Conservation (phyloP, 768 basidiomycete species). For the Pisolithus albus region DNA sequence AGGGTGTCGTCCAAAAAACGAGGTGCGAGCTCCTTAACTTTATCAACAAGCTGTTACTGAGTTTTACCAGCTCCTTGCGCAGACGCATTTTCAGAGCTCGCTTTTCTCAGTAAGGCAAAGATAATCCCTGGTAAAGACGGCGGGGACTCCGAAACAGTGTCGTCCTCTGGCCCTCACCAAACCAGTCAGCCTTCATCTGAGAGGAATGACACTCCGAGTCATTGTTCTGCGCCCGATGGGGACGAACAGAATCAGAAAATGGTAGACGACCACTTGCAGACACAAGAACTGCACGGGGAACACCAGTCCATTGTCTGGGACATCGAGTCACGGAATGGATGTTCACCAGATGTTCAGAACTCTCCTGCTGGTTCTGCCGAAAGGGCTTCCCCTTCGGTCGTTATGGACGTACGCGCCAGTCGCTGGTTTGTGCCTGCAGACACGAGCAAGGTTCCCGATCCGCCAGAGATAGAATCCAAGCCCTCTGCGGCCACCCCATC, state of each 20-base stretch:
- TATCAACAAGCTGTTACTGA: neutral
- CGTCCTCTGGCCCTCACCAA: constrained; percentile 11
- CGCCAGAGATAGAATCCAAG: neutral
- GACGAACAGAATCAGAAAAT: neutral
- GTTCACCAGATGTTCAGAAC: constrained; percentile 16
- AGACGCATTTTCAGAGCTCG: constrained; percentile 40
- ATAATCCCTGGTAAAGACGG: constrained; percentile 5
- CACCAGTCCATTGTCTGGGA: constrained; percentile 47
- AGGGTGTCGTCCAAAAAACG: constrained; percentile 8
- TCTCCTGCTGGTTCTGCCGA: constrained; percentile 12
- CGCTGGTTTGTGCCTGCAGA: constrained; percentile 21
- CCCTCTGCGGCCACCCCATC: neutral
- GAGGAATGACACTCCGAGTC: neutral
- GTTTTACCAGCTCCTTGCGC: constrained; percentile 8
- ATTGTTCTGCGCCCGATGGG: neutral
- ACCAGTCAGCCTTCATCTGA: constrained; percentile 11
- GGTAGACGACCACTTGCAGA: neutral
- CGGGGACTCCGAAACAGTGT: constrained; percentile 3
- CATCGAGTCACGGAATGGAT: constrained; percentile 38
- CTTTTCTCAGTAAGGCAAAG: constrained; percentile 35
- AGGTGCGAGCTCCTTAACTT: constrained; percentile 7
- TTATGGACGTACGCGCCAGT: constrained; percentile 31
- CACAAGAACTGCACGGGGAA: neutral
- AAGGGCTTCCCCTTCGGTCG: constrained; percentile 21
- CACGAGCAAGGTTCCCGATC: neutral